Evolutionary conservation across 2,329 filamentous ascomycete species (phyloP).

Genomic region (Paracoccidioides brasiliensis): DNA sequence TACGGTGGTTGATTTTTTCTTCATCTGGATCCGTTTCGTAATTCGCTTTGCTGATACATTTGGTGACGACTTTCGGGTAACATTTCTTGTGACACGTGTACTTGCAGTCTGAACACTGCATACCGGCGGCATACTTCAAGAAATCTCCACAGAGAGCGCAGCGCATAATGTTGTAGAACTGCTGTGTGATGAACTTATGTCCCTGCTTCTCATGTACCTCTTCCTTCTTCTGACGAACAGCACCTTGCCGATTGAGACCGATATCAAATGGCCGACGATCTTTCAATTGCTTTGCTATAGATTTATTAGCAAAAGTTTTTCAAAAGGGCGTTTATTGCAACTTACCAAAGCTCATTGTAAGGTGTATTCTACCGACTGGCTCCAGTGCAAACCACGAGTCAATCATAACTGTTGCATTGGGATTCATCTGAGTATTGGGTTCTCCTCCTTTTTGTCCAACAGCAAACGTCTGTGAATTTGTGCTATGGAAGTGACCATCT

Average conservation of each 20-base stretch:
- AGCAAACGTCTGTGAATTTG: constrained; percentile 14
- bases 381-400: constrained; percentile 97
- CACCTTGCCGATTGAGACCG: constrained; percentile 86
- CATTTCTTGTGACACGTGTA: constrained; percentile 99
- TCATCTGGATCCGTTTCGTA: constrained; percentile 97
- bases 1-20: constrained; percentile 98
- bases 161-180: constrained; percentile 99
- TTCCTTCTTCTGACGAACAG: constrained; percentile 93
- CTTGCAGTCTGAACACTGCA: constrained; percentile 99
- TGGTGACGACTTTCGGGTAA: constrained; percentile 91
- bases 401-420: constrained; percentile 40
- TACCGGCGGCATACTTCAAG: constrained; percentile 93
- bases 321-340: not conserved
- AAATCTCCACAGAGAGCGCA: constrained; percentile 96
- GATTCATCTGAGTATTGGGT: constrained; percentile 8
- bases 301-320: constrained; percentile 11
- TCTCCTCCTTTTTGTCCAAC: not conserved
- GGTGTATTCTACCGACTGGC: constrained; percentile 80
- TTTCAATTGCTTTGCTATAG: constrained; percentile 64
- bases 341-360: constrained; percentile 72
- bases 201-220: constrained; percentile 98
- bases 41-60: constrained; percentile 99
- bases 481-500: constrained; percentile 41
- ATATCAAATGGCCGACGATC: constrained; percentile 73
- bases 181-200: constrained; percentile 96